A percentile compares a stretch with the other conserved stretches of the same genome.
Evolutionary conservation across 75 land plant species (phyloP).

Genomic region (Sequoia sempervirens): DNA sequence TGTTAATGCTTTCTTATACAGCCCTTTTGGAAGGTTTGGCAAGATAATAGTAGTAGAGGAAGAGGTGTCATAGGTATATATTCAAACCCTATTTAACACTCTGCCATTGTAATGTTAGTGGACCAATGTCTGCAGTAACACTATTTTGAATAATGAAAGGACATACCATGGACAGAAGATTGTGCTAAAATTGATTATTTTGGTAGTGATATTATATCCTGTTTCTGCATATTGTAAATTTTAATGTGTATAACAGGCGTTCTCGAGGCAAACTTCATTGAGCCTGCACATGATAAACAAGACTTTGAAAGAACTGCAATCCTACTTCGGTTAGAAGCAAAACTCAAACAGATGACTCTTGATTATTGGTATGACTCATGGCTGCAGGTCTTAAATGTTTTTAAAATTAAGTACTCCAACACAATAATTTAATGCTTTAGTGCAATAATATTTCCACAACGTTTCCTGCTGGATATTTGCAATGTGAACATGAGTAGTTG

Average conservation of each 20-base stretch:
- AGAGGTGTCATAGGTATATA: slow-evolving; percentile 73
- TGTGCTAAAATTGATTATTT: not conserved
- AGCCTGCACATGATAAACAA: slow-evolving; percentile 96
- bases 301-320: slow-evolving; percentile 82
- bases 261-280: slow-evolving; percentile 88
- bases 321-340: slow-evolving; percentile 59
- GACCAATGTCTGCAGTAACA: not conserved
- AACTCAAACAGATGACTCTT: slow-evolving; percentile 61
- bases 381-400: not conserved
- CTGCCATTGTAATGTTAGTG: not conserved
- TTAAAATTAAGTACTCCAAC: not conserved
- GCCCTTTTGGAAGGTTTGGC: slow-evolving; percentile 89
- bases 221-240: not conserved
- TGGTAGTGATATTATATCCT: not conserved
- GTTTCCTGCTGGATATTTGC: not conserved
- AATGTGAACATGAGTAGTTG: not conserved
- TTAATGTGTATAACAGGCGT: slow-evolving; percentile 37
- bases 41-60: slow-evolving; percentile 61
- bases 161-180: not conserved
- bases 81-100: not conserved
- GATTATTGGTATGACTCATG: slow-evolving; percentile 67
- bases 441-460: not conserved
- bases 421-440: not conserved
- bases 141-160: not conserved
- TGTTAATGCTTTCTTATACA: slow-evolving; percentile 20